Evolutionary conservation across 345 rosid species (phyloP).

Genomic region (Viola odorata): DNA sequence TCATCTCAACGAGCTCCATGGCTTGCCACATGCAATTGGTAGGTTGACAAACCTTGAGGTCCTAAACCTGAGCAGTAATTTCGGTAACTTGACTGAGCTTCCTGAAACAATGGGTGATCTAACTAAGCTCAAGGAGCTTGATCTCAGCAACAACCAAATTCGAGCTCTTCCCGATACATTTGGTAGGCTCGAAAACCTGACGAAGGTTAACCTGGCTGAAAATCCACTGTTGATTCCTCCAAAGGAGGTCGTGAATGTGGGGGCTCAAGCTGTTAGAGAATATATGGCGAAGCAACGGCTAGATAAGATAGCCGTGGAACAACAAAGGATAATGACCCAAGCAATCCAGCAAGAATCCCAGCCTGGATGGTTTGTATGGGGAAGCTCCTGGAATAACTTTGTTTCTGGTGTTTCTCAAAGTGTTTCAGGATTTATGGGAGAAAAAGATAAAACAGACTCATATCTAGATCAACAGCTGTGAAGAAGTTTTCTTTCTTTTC

Average conservation of each 20-base stretch:
- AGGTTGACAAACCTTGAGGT: conserved; percentile 17
- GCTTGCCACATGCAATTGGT: conserved; percentile 26
- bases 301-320: conserved; percentile 15
- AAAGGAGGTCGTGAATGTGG: conserved; percentile 10
- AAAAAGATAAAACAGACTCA: conserved; percentile 17
- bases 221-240: conserved; percentile 25
- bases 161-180: conserved; percentile 18
- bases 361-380: conserved; percentile 23
- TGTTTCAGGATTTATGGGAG: conserved; percentile 17
- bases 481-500: conserved; percentile 2
- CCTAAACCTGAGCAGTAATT: conserved; percentile 21
- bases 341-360: conserved; percentile 11
- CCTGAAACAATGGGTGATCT: conserved; percentile 21
- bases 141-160: conserved; percentile 26
- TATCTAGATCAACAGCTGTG: conserved; percentile 22
- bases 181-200: conserved; percentile 19
- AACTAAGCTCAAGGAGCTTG: conserved; percentile 16
- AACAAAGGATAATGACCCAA: conserved; percentile 5
- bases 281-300: conserved; percentile 18
- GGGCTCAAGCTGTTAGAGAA: conserved; percentile 18
- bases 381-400: conserved; percentile 14
- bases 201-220: conserved; percentile 15
- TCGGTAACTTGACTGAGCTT: conserved; percentile 20
- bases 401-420: conserved; percentile 16
- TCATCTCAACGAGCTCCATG: conserved; percentile 20